Evolutionary conservation across 2,329 filamentous ascomycete genomes (phyloP).

Genomic region (Sclerotinia borealis): DNA sequence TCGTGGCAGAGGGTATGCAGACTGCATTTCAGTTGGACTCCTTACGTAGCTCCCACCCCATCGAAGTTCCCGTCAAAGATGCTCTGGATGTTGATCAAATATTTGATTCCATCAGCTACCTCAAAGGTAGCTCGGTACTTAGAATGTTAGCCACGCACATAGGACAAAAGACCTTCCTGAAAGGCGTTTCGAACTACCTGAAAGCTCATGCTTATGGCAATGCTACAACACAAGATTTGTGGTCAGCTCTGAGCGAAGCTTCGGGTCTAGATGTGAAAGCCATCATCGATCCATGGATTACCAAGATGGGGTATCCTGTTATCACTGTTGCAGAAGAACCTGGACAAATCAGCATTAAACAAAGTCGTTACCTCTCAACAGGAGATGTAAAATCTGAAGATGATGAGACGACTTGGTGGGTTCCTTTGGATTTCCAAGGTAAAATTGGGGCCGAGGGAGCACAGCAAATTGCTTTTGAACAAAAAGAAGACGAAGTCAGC

Average conservation of each 20-base stretch:
- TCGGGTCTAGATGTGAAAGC: constrained; percentile 79
- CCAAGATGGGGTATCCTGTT: constrained; percentile 90
- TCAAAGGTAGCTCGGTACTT: constrained; percentile 94
- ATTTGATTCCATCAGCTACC: constrained; percentile 93
- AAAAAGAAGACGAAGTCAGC: constrained; percentile 70
- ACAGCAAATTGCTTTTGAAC: constrained; percentile 61
- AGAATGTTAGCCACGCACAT: constrained; percentile 93
- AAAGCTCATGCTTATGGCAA: constrained; percentile 84
- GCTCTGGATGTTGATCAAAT: constrained; percentile 96
- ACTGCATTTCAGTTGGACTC: constrained; percentile 85
- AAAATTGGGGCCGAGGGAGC: constrained; percentile 59
- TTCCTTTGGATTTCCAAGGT: constrained; percentile 80
- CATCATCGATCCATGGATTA: constrained; percentile 94
- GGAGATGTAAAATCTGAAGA: constrained; percentile 89
- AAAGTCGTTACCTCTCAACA: constrained; percentile 84
- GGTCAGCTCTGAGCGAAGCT: constrained; percentile 79
- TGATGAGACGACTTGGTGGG: constrained; percentile 91
- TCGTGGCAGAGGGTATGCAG: constrained; percentile 92
- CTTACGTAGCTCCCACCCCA: constrained; percentile 86
- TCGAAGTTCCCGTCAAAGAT: constrained; percentile 90
- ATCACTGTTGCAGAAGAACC: constrained; percentile 79
- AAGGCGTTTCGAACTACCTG: constrained; percentile 84
- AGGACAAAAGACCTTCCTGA: constrained; percentile 79
- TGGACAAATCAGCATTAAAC: constrained; percentile 74
- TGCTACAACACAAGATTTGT: constrained; percentile 86